Base-by-base conservation (phyloP, 1,139 yeast species). In the Suhomyces coccinellae region DNA sequence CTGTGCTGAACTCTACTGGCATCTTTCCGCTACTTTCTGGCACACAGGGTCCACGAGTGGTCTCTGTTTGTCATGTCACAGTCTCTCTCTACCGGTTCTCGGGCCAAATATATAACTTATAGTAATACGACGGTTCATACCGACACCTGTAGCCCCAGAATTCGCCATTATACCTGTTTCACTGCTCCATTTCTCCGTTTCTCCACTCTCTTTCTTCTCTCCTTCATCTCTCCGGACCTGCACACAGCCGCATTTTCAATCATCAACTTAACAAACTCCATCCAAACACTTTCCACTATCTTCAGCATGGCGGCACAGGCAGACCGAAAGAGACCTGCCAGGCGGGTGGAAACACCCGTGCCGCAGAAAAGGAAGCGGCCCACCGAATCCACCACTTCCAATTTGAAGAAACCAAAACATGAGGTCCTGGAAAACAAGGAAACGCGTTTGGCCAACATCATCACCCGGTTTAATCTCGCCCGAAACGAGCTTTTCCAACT, bases 401-500 rank as follows among this genome's bases (percentile, higher is more conserved):
- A 36, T 8, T 11, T 28, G 14, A 36, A 45, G 28, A 44, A 36
- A 12, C 22, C 31, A 4, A 38, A 32, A 20, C 32, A 27, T n/a
- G 22, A 22, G 12, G 30, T 9, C 27, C 10, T 26, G 5, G 29
- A 22, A 2, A 24, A 24, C 16, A 56, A 62, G 32, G 57, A 55
- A 44, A 59, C 61, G 36, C 52, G 52, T 43, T 51, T 73, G 33
- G 62, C 67, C 2, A 61, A 67, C 11, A 65, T 76, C 30, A 61
- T 74, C 13, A 66, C 78, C 12, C 68, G 71, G 33, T 78, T 79
- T 52, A 81, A 79, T 53, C 49, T 67, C 46, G 63, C 62, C 50
- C 73, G 59, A 49, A 83, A 64, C 60, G 79, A 80, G 52, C 62
- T 82, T 41, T 82, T 79, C 58, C 85, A 82, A 51, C 62, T 82